These are phyloP conservation scores for Xerocomellus amylosporus DNA, from an alignment of 768 basidiomycete species.

Conservation along the genomic window DNA sequence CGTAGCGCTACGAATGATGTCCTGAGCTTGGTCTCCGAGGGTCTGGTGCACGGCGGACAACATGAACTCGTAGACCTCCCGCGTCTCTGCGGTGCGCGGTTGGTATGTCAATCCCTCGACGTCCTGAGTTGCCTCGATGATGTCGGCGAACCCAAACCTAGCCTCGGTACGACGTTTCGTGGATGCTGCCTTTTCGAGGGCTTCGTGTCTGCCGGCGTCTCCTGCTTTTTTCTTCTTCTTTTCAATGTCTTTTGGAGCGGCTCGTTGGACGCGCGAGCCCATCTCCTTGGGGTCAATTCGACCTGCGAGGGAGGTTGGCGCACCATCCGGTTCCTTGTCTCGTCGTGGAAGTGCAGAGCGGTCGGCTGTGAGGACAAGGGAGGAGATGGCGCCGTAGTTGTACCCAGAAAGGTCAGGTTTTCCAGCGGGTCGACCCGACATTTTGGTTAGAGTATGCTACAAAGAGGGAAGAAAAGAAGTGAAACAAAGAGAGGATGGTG, in stretches of 20 bases:
- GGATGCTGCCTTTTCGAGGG: slow-evolving; percentile 52
- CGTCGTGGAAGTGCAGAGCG: slow-evolving; percentile 75
- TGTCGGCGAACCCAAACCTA: slow-evolving; percentile 80
- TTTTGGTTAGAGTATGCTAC: slow-evolving; percentile 17
- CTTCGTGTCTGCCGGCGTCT: slow-evolving; percentile 48
- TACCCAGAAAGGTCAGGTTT: slow-evolving; percentile 86
- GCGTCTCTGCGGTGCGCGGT: slow-evolving; percentile 90
- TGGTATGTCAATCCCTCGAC: slow-evolving; percentile 92
- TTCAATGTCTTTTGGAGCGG: slow-evolving; percentile 82
- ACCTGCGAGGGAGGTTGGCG: slow-evolving; percentile 88
- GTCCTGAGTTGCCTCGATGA: slow-evolving; percentile 91
- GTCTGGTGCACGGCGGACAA: slow-evolving; percentile 76
- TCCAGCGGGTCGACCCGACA: slow-evolving; percentile 41
- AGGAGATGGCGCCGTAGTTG: slow-evolving; percentile 95
- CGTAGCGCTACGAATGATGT: slow-evolving; percentile 93
- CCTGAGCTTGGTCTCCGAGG: slow-evolving; percentile 94
- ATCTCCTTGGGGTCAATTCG: slow-evolving; percentile 87
- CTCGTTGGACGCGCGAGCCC: slow-evolving; percentile 85
- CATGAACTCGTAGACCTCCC: slow-evolving; percentile 92
- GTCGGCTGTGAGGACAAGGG: slow-evolving; percentile 91
- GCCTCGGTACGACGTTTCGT: slow-evolving; percentile 61
- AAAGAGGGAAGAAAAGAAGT: background rate
- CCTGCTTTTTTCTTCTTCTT: slow-evolving; percentile 91
- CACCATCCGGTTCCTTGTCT: slow-evolving; percentile 96
- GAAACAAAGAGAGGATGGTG: background rate